phyloP scores from a whole-genome alignment of 2,329 filamentous ascomycete genomes.

The Pseudopithomyces chartarum region DNA sequence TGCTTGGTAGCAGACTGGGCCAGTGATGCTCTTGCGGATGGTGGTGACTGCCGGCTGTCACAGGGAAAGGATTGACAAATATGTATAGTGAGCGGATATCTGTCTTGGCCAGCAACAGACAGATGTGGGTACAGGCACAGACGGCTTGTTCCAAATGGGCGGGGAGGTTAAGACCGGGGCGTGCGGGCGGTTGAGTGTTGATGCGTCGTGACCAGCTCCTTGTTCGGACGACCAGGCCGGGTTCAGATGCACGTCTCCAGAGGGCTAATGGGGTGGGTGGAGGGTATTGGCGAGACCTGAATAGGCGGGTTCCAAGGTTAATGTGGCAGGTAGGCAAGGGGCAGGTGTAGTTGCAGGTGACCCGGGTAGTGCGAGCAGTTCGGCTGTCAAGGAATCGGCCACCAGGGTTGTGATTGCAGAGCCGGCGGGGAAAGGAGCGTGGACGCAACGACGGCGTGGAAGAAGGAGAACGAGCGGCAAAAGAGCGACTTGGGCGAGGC shows the following conservation, averaged over 20 bases:
- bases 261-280: constrained; percentile 22
- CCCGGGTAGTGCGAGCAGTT: constrained; percentile 29
- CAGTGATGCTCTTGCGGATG: background rate
- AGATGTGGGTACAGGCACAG: constrained; percentile 31
- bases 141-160: constrained; percentile 18
- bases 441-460: constrained; percentile 21
- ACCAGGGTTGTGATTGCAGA: constrained; percentile 38
- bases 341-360: constrained; percentile 29
- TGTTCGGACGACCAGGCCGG: constrained; percentile 30
- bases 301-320: constrained; percentile 32
- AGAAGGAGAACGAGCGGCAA: constrained; percentile 30
- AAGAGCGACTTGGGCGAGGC: constrained; percentile 38
- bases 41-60: constrained; percentile 21
- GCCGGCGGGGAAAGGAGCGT: constrained; percentile 29
- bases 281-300: constrained; percentile 28
- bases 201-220: constrained; percentile 32
- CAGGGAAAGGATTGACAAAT: constrained; percentile 26
- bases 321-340: constrained; percentile 40
- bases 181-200: constrained; percentile 17
- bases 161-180: constrained; percentile 21
- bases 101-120: constrained; percentile 47
- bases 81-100: constrained; percentile 37
- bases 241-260: constrained; percentile 28
- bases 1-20: background rate
- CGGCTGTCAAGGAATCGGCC: constrained; percentile 27